Evolutionary conservation across 495 filamentous ascomycete species (phyloP).

Genomic region (Lepidopterella palustris): DNA sequence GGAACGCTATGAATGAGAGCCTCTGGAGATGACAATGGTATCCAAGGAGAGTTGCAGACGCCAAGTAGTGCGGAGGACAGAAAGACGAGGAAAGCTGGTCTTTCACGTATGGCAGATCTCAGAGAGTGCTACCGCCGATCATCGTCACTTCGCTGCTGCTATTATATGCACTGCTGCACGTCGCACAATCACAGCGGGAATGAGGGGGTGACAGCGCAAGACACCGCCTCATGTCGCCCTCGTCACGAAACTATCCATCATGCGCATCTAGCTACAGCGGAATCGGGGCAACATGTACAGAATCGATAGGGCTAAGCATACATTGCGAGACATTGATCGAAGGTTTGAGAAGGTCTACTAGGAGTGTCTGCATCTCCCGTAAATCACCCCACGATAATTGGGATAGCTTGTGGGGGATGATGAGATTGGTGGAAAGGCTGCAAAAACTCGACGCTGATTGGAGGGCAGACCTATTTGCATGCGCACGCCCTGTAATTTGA

Average conservation of each 20-base stretch:
- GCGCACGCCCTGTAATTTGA: slow-evolving; percentile 13
- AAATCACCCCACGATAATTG: slow-evolving; percentile 6
- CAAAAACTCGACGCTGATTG: slow-evolving; percentile 7
- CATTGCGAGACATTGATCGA: slow-evolving; percentile 15
- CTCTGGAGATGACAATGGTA: slow-evolving; percentile 20
- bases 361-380: background rate
- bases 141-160: background rate
- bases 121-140: background rate
- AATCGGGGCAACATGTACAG: slow-evolving; percentile 6
- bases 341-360: background rate
- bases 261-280: slow-evolving; percentile 10
- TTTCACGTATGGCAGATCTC: background rate
- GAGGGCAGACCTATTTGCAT: background rate
- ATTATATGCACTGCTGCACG: slow-evolving; percentile 1
- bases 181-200: slow-evolving; percentile 9
- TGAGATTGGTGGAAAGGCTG: slow-evolving; percentile 9
- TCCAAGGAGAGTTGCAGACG: slow-evolving; percentile 11
- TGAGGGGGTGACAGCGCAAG: slow-evolving; percentile 18
- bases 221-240: slow-evolving; percentile 8
- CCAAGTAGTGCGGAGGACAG: background rate
- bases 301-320: background rate
- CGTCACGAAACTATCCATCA: slow-evolving; percentile 16
- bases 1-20: slow-evolving; percentile 16
- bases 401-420: background rate
- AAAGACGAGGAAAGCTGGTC: background rate